These are phyloP conservation scores for Russula compacta DNA, from an alignment of 768 basidiomycete species.

Conservation along the genomic window DNA sequence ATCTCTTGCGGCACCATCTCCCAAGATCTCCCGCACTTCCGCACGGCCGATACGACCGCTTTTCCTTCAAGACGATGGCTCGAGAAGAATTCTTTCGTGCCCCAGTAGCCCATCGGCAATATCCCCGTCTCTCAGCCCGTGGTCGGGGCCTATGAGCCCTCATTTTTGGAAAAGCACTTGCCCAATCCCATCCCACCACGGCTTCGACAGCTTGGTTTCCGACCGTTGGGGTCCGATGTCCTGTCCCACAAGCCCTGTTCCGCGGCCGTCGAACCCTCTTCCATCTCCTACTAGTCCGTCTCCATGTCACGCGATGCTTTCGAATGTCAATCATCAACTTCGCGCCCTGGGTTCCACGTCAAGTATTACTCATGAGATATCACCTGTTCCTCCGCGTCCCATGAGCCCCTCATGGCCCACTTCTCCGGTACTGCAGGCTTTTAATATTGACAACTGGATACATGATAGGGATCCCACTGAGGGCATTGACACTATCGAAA, in stretches of 20 bases:
- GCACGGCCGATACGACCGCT: not conserved
- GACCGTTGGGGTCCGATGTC: constrained; percentile 2
- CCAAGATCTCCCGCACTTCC: not conserved
- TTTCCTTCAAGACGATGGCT: not conserved
- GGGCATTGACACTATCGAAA: constrained; percentile 10
- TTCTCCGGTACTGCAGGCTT: constrained; percentile 4
- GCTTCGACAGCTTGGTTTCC: not conserved
- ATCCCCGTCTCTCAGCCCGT: constrained; percentile 1
- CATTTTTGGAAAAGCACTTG: not conserved
- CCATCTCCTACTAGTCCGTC: not conserved
- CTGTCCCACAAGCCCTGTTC: constrained; percentile 12
- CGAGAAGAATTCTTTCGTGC: not conserved
- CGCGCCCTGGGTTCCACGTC: constrained; percentile 2
- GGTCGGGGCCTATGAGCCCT: not conserved
- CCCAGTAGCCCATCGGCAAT: not conserved
- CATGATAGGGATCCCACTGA: constrained; percentile 9
- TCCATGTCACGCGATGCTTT: constrained; percentile 1
- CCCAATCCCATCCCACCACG: not conserved
- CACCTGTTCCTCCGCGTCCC: not conserved
- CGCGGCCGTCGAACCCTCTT: not conserved
- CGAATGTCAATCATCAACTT: constrained; percentile 1
- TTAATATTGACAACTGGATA: not conserved
- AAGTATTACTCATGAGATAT: not conserved
- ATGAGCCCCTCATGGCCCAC: constrained; percentile 5
- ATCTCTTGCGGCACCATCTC: not conserved